Evolutionary conservation across 179 eudicot genomes (phyloP), one percentile per base, ranked within the genome.

Genomic region (Carnegiea gigantea): DNA sequence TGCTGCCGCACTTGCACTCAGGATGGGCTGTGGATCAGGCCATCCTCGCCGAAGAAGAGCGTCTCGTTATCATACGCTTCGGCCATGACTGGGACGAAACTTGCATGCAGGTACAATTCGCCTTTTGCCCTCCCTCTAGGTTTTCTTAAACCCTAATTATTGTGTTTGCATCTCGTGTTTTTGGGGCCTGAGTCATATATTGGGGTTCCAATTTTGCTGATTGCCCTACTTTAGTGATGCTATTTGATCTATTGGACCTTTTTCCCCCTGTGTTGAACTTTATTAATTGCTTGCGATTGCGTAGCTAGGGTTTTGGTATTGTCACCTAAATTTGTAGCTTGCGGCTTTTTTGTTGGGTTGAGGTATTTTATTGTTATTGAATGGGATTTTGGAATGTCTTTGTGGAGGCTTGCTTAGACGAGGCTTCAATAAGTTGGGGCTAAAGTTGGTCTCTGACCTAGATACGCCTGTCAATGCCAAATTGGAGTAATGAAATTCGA

Each of bases 11-110:
- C 75, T 68, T 90, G 73, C 93, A 90, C 87, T 86, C 90, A 5
- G 91, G 93, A 75, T 90, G 93, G 93, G 93, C 91, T 21, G 93
- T 90, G 38, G 91, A 90, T 85, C 91, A 90, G 74, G 89, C 90
- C 8, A 90, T 90, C 79, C 89, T 90, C n/a, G 93, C 91, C 36
- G 93, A 90, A 76, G 93, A 90, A 86, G 93, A 89, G 67, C 91
- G 93, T n/a, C 89, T 90, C 85, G 93, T 89, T 82, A 84, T 90
- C 85, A 90, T 90, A 74, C 93, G 93, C 33, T 90, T 90, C 53
- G 93, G 91, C 73, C 91, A 90, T 28, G 93, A 90, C 70, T 90
- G 93, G 93, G 93, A 90, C 49, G 93, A 90, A 83, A 90, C 93
- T 18, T 90, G 93, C 60, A 90, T 90, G 93, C 93, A 90, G 93